Base-by-base conservation (phyloP, 108 stramenopile species). In the Schizochytrium sp. region DNA sequence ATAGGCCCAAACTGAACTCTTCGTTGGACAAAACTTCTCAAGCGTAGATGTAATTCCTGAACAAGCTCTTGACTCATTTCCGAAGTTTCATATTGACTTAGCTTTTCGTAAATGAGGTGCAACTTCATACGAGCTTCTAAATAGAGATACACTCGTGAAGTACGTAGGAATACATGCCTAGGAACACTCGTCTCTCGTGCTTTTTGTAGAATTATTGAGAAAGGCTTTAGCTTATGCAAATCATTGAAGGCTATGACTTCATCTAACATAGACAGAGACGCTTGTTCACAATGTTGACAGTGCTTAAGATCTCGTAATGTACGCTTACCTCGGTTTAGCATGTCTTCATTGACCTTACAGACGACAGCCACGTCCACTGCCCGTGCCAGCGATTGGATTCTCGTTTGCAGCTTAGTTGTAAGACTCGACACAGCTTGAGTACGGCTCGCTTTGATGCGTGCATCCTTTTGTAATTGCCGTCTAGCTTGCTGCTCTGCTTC, bases 361-460 rank as follows among this genome's bases (percentile, higher is more conserved):
- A 44, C 64, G 12, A 69, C 28, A 38, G 64, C 64, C 64, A 69
- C 64, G 64, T 69, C 64, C 64, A 69, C 64, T 7, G 64, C 64
- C 0, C 5, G 40, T 2, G 64, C 64, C 0, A 69, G 64, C 10
- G 40, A 38, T 7, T 69, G 64, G 64, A 69, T 69, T 13, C 64
- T 38, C 2, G 42, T 38, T 15, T 38, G 64, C 64, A 69, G 44
- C 0, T 38, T 44, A 44, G 28, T 15, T 8, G 64, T 69, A 44
- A 69, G 64, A 7, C 12, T 38, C 12, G 12, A 44, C 3, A 69
- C 42, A 38, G 64, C 64, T 3, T 69, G 8, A 44, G 64, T 69
- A 44, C 64, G 64, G 64, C 64, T 69, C 64, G 64, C 15, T 15
- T 69, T 69, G 3, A 69, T 69, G 8, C 44, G 64, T 44, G 64